Evolutionary conservation across 2,329 filamentous ascomycete species (phyloP), one percentile per base, ranked within the genome.

Genomic region (Microdochium nivale): DNA sequence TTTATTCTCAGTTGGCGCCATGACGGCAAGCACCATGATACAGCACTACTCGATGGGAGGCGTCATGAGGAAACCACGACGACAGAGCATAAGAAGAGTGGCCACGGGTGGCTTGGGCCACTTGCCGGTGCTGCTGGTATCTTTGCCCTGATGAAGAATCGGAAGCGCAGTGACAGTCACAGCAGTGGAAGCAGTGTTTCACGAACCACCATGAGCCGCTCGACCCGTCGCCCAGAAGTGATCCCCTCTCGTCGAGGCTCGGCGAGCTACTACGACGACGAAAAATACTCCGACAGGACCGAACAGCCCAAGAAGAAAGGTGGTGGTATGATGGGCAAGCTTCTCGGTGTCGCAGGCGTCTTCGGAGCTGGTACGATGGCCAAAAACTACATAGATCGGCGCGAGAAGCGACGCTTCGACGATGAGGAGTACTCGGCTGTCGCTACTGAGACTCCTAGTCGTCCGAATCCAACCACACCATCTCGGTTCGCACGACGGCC

Each of bases 1-100:
- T 95, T 97, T 60, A 74, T 92, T 51, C 73, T 96, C 32, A 86
- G 86, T 57, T 95, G 88, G 67, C 75, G 81, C 47, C 67, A 84
- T 71, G 68, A 83, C 70, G 68, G 80, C 62, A 59, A 77, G 64
- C 62, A 72, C 62, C 70, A 71, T 67, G 54, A 77, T 78, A 57
- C 74, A 81, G 44, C 79, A 81, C 59, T 54, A n/a, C 71, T 79
- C 57, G 72, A 77, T 51, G 80, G 80, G 33, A 79, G 80, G 32
- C 79, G 83, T 49, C 83, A 82, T 33, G 73, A 75, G 56, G 53
- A 67, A 40, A 72, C 67, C 43, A 73, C 69, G 49, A 68, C 68
- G 56, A 72, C 65, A 58, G 70, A 60, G 50, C 62, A 61, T 55
- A 73, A 65, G 52, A 61, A 64, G 53, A 65, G 59, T 58, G 64